Conservation (phyloP, 768 basidiomycete species). For the Amanita molliuscula region DNA sequence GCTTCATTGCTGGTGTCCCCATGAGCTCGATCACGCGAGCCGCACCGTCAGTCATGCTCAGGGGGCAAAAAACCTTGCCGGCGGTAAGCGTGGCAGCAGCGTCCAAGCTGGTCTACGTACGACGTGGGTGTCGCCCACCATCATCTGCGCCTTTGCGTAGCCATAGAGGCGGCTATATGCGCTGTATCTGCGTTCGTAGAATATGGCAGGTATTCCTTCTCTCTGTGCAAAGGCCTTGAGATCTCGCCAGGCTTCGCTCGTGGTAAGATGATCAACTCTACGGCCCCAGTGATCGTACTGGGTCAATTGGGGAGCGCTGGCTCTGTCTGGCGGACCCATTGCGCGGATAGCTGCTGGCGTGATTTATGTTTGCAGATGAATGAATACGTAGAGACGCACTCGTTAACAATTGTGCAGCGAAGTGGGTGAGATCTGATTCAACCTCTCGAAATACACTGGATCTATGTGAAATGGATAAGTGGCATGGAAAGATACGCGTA, state of each 20-base stretch:
- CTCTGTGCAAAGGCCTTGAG: slow-evolving; percentile 52
- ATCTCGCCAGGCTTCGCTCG: slow-evolving; percentile 64
- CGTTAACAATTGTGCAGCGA: slow-evolving; percentile 46
- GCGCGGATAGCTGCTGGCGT: slow-evolving; percentile 38
- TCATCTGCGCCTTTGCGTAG: slow-evolving; percentile 55
- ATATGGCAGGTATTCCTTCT: slow-evolving; percentile 58
- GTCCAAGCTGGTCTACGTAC: slow-evolving; percentile 20
- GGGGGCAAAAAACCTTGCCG: slow-evolving; percentile 53
- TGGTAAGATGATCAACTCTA: slow-evolving; percentile 51
- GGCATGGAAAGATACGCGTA: slow-evolving; percentile 12
- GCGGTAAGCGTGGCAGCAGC: neutral
- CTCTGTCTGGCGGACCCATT: slow-evolving; percentile 31
- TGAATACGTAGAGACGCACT: slow-evolving; percentile 22
- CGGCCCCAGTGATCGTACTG: slow-evolving; percentile 77
- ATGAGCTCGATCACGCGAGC: slow-evolving; percentile 63
- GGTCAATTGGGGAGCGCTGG: slow-evolving; percentile 39
- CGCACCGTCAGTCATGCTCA: slow-evolving; percentile 73
- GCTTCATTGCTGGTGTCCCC: slow-evolving; percentile 51
- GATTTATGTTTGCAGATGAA: neutral
- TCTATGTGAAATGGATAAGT: neutral
- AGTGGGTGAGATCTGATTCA: slow-evolving; percentile 47
- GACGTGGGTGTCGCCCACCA: slow-evolving; percentile 55
- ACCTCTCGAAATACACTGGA: slow-evolving; percentile 37
- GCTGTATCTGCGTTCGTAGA: slow-evolving; percentile 53
- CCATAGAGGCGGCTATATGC: slow-evolving; percentile 53